Base-by-base conservation (phyloP, 208 protist genomes). In the Crithidia brevicula region DNA sequence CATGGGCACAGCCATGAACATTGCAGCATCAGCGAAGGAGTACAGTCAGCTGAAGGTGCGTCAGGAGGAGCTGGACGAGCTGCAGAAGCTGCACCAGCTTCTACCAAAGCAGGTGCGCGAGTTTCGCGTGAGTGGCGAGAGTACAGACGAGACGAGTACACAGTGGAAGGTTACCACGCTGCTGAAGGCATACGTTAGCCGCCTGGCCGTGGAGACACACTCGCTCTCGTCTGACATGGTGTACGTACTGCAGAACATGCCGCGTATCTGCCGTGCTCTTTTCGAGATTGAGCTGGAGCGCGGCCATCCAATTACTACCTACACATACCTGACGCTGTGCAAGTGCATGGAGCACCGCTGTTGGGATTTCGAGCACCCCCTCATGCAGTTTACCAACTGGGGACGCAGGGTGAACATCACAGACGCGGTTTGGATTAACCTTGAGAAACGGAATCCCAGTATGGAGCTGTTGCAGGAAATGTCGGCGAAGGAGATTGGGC, bases 221-320 rank as follows among this genome's bases (percentile, higher is more conserved):
- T 96, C 92, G 0, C 76, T 98, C 31, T 82, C 97, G 4, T 97
- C 93, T 13, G 98, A 99, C 78, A 87, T 86, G 51, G 86, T 96
- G 59, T 99, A 99, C 84, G 84, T 99, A 8, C 73, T 97, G 42
- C 97, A 99, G 83, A 98, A 98, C 75, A 83, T 94, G n/a, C 85
- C 87, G 27, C 86, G 98, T 61, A 98, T 99, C 64, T 74, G 97
- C 27, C 86, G 98, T 33, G 98, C 92, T 13, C 84, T 99, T 0
- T 99, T 99, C 78, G 98, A 99, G 77, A 98, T 99, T 46, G 84
- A 94, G 65, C 67, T 99, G 33, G 88, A 98, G 67, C 79, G 92
- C n/a, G 80, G 86, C n/a, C 94, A 96, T 86, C 86, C 91, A 5
- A 64, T 92, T 30, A 86, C 92, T 28, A 92, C 94, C 5, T 79